phyloP scores from a whole-genome alignment of 768 basidiomycete species.

The Leccinum ochraceum region DNA sequence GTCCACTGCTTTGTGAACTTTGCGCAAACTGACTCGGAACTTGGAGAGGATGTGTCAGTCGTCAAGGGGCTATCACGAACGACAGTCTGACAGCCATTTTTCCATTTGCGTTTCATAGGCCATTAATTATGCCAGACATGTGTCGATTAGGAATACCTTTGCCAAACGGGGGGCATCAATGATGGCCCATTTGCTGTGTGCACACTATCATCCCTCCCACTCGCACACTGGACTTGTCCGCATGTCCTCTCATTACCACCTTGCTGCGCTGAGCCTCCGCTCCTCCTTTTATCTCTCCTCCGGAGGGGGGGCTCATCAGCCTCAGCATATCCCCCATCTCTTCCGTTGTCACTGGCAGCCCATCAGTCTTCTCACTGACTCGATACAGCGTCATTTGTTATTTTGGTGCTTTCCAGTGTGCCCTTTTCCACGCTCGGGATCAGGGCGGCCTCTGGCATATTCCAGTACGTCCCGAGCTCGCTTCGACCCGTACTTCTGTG shows the following conservation, averaged over 20 bases:
- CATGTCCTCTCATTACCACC: slow-evolving; percentile 28
- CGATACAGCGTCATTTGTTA: slow-evolving; percentile 11
- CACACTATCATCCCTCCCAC: slow-evolving; percentile 21
- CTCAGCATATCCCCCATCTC: slow-evolving; percentile 9
- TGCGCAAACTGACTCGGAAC: slow-evolving; percentile 14
- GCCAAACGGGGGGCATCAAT: slow-evolving; percentile 29
- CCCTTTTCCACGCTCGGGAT: slow-evolving; percentile 35
- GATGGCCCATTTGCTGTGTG: slow-evolving; percentile 23
- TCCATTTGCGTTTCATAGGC: slow-evolving; percentile 33
- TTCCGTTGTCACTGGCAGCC: slow-evolving; percentile 5
- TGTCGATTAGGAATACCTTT: slow-evolving; percentile 30
- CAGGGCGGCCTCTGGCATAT: slow-evolving; percentile 13
- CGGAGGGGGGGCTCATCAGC: background rate
- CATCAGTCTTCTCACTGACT: slow-evolving; percentile 2
- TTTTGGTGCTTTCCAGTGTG: slow-evolving; percentile 7
- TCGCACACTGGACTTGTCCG: slow-evolving; percentile 24
- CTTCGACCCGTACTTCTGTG: slow-evolving; percentile 9
- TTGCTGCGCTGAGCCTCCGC: slow-evolving; percentile 25
- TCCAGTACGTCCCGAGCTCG: slow-evolving; percentile 23
- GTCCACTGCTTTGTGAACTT: slow-evolving; percentile 27
- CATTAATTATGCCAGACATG: slow-evolving; percentile 30
- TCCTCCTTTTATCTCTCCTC: slow-evolving; percentile 34
- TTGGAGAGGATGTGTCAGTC: slow-evolving; percentile 22
- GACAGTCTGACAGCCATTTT: slow-evolving; percentile 24
- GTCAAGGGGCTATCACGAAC: slow-evolving; percentile 21